Conservation (phyloP, 805 yeast species). For the Candida berthetii region DNA sequence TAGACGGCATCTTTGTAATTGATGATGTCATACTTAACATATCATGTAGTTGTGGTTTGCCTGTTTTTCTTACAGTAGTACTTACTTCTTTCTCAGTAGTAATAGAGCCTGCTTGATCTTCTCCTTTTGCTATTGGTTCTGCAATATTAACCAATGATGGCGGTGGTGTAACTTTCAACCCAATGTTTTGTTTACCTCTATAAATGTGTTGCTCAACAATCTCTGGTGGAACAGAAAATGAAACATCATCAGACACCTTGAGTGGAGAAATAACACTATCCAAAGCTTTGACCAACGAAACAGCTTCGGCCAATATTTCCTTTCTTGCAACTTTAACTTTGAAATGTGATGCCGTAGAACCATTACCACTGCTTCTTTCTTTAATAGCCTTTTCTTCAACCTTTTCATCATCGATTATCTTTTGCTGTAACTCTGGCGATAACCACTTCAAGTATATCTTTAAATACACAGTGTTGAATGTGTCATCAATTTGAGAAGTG, state of each 20-base stretch:
- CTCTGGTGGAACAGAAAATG: conserved; percentile 5
- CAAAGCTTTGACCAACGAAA: conserved; percentile 9
- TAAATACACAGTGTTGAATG: conserved; percentile 56
- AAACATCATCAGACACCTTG: conserved; percentile 8
- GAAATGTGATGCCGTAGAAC: neutral
- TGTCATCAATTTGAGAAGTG: conserved; percentile 69
- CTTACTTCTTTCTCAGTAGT: no score
- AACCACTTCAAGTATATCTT: conserved; percentile 29
- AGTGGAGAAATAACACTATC: conserved; percentile 10
- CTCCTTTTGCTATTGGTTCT: no score
- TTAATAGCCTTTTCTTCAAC: neutral
- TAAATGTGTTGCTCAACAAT: conserved; percentile 2
- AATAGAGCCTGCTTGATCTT: no score
- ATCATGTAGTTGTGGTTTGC: no score
- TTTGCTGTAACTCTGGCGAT: neutral
- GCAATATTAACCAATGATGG: no score
- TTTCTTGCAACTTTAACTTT: conserved; percentile 41
- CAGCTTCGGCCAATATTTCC: conserved; percentile 34
- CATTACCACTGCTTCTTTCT: neutral
- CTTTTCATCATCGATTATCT: neutral
- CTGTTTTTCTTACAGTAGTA: no score
- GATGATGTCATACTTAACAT: no score
- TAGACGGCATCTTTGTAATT: no score
- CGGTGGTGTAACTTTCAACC: neutral
- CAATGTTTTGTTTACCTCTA: neutral